Conservation (phyloP, 352 stramenopile genomes). For the Phytophthora vignae region DNA sequence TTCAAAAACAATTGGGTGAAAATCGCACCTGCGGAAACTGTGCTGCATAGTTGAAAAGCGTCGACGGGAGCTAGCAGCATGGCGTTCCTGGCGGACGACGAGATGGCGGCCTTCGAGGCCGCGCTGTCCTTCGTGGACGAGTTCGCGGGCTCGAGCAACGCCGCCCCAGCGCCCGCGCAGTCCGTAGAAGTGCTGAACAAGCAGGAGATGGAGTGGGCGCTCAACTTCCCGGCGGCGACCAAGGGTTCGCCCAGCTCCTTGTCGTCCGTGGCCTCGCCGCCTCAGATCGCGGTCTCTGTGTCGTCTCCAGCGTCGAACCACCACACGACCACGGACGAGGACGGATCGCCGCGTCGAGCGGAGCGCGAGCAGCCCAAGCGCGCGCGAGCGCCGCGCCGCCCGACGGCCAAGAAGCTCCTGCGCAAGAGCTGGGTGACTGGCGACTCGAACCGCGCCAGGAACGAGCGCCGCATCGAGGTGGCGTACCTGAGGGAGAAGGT, state of each 20-base stretch:
- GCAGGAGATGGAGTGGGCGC: constrained; percentile 39
- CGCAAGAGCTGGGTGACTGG: constrained; percentile 41
- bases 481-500: constrained; percentile 52
- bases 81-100: constrained; percentile 43
- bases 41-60: constrained; percentile 21
- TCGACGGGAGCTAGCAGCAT: constrained; percentile 5
- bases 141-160: constrained; percentile 16
- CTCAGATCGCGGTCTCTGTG: constrained; percentile 6
- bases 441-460: constrained; percentile 47
- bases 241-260: constrained; percentile 22
- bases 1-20: not conserved
- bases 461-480: constrained; percentile 51
- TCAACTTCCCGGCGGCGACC: constrained; percentile 6
- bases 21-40: not conserved
- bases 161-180: not conserved
- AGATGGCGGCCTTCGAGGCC: constrained; percentile 43
- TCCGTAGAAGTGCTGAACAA: constrained; percentile 25
- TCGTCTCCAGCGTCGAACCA: constrained; percentile 31
- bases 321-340: constrained; percentile 39
- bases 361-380: constrained; percentile 31
- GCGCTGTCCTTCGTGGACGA: constrained; percentile 48
- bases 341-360: constrained; percentile 22
- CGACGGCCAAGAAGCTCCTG: constrained; percentile 42
- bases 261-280: constrained; percentile 23
- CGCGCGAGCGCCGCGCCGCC: constrained; percentile 21